Percentiles rank a stretch among this genome's conserved stretches.
These are phyloP conservation scores for Seminavis robusta DNA, from an alignment of 108 stramenopile genomes.

Conservation along the genomic window DNA sequence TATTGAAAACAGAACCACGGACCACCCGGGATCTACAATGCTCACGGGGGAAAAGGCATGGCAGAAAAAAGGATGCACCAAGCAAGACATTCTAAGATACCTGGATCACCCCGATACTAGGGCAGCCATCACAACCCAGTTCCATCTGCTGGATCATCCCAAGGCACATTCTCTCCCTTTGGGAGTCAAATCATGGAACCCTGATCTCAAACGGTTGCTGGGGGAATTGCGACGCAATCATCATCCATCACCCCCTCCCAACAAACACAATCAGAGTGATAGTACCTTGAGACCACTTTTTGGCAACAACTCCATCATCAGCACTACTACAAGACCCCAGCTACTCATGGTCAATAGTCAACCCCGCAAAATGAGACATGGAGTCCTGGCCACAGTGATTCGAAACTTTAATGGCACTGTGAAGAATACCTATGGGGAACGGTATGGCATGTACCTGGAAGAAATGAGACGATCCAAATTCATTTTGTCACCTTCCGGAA, in stretches of 20 bases:
- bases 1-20: no score
- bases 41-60: no score
- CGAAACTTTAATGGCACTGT: no score
- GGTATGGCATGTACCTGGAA: no score
- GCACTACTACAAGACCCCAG: no score
- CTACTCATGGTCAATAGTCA: no score
- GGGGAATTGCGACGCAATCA: background rate
- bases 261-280: constrained; percentile 4
- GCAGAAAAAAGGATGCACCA: no score
- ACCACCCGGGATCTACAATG: no score
- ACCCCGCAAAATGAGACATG: no score
- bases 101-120: constrained; percentile 34
- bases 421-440: constrained; percentile 5
- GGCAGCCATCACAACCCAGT: constrained; percentile 40
- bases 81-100: no score
- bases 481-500: constrained; percentile 43
- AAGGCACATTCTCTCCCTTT: constrained; percentile 48
- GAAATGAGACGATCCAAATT: constrained; percentile 36
- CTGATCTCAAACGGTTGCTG: no score
- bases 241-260: background rate
- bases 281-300: constrained; percentile 30
- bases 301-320: constrained; percentile 8
- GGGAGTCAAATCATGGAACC: constrained; percentile 9
- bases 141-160: constrained; percentile 44
- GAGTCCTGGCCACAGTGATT: no score